These are phyloP conservation scores for Candida tammaniensis DNA, from an alignment of 805 yeast species.

Conservation along the genomic window DNA sequence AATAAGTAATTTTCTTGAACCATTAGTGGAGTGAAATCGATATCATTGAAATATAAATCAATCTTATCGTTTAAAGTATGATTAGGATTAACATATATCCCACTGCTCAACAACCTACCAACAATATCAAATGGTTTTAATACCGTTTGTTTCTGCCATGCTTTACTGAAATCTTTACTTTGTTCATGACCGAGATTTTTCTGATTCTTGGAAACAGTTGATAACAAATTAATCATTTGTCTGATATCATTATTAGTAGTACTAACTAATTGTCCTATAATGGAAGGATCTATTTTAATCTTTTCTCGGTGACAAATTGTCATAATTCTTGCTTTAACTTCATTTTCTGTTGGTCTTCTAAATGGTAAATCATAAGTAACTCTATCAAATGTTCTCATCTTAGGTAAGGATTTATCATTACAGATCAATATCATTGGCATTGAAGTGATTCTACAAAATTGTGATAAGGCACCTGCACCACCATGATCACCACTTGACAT, in stretches of 20 bases:
- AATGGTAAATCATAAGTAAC: slow-evolving; percentile 78
- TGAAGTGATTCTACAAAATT: slow-evolving; percentile 76
- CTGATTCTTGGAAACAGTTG: slow-evolving; percentile 78
- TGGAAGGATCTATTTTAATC: slow-evolving; percentile 72
- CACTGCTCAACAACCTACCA: slow-evolving; percentile 58
- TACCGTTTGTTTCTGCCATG: slow-evolving; percentile 89
- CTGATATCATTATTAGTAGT: slow-evolving; percentile 90
- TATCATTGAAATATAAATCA: slow-evolving; percentile 88
- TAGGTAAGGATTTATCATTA: slow-evolving; percentile 88
- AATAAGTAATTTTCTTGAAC: slow-evolving; percentile 86
- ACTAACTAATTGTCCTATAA: slow-evolving; percentile 79
- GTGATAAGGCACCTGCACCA: slow-evolving; percentile 93
- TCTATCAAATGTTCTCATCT: slow-evolving; percentile 93
- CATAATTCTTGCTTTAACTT: slow-evolving; percentile 80
- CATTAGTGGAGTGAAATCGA: slow-evolving; percentile 93
- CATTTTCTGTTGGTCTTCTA: slow-evolving; percentile 82
- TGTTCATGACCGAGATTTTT: slow-evolving; percentile 61
- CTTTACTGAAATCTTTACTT: slow-evolving; percentile 55
- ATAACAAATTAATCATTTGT: slow-evolving; percentile 85
- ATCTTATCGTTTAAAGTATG: slow-evolving; percentile 75
- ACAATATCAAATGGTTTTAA: slow-evolving; percentile 91
- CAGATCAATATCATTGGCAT: slow-evolving; percentile 93
- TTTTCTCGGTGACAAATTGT: slow-evolving; percentile 87
- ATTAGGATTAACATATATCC: slow-evolving; percentile 52
- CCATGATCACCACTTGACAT: slow-evolving; percentile 99